Conservation (phyloP, 345 rosid species). For the Aegle marmelos region DNA sequence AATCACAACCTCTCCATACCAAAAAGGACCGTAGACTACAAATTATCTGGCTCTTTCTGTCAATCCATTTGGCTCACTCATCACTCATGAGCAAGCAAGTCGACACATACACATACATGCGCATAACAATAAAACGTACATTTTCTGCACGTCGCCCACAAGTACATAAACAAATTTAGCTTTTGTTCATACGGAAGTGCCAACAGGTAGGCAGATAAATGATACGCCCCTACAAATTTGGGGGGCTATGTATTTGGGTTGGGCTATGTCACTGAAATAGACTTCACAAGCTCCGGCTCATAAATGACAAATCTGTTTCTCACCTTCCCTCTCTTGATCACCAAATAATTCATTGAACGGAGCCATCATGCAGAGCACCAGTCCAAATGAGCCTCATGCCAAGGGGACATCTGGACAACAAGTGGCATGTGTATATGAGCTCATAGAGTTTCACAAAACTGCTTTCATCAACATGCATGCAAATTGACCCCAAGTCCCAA, state of each 20-base stretch:
- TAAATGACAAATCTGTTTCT: background rate
- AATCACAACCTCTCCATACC: no score
- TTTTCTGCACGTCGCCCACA: background rate
- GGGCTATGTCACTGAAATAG: no score
- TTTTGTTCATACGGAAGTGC: background rate
- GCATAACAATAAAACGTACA: no score
- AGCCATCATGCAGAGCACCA: background rate
- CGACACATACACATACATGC: no score
- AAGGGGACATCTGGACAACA: background rate
- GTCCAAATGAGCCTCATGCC: conserved; percentile 4
- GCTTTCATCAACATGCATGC: background rate
- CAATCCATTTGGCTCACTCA: no score
- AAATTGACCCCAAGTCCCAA: background rate
- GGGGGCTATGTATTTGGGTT: no score
- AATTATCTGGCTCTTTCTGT: no score
- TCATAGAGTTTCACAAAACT: background rate
- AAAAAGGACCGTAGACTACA: no score
- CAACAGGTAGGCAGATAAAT: background rate
- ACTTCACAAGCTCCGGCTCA: no score
- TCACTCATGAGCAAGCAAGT: no score
- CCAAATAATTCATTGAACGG: conserved; percentile 13
- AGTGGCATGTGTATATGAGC: background rate
- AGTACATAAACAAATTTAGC: background rate
- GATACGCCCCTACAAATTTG: no score
- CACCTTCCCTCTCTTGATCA: background rate